Conservation (phyloP, 2,329 filamentous ascomycete genomes). For the Trichoderma cornu-damae region DNA sequence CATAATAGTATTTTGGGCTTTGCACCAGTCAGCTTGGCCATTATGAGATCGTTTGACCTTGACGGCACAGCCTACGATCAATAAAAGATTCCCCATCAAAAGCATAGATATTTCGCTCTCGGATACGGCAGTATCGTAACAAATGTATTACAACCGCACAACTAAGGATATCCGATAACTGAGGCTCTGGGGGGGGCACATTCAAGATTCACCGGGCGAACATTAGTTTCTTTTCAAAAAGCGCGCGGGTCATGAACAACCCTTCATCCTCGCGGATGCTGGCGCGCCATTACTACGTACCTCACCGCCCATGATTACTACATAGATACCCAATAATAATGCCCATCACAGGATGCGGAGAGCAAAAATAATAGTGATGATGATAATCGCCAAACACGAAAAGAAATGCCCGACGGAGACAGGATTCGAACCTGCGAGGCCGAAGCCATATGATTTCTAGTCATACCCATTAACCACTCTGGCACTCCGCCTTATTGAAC, state of each 20-base stretch:
- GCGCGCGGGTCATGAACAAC: too few relatives aligned
- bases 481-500: constrained; percentile 12
- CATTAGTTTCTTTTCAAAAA: not conserved
- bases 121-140: too few relatives aligned
- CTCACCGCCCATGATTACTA: too few relatives aligned
- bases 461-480: constrained; percentile 18
- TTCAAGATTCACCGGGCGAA: not conserved
- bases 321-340: not conserved
- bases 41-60: constrained; percentile 59
- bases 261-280: too few relatives aligned
- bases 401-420: constrained; percentile 17
- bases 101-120: not conserved
- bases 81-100: not conserved
- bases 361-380: not conserved
- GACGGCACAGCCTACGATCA: constrained; percentile 29
- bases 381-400: not conserved
- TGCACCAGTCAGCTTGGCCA: constrained; percentile 57
- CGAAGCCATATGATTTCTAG: constrained; percentile 18
- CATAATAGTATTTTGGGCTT: constrained; percentile 67
- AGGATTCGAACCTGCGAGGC: constrained; percentile 17
- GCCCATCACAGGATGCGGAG: not conserved
- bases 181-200: not conserved
- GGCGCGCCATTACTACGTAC: not conserved
- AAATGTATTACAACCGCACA: not conserved
- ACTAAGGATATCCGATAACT: not conserved